Percentiles rank a stretch among this genome's conserved stretches.
Evolutionary conservation across 495 filamentous ascomycete genomes (phyloP).

Genomic region (Cairneyella variabilis): DNA sequence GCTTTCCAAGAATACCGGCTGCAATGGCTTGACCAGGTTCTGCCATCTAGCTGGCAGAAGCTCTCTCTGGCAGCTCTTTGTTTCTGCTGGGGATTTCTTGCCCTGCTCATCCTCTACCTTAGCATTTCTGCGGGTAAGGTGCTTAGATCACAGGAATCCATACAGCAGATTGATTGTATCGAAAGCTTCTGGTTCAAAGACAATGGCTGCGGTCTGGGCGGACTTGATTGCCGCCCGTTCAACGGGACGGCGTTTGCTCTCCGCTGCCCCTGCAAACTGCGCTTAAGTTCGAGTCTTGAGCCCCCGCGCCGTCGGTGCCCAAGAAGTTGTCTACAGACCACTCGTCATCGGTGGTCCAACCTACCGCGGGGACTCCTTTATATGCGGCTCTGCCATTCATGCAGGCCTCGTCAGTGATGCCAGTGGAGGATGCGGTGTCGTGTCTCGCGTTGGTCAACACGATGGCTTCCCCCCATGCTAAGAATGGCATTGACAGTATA

Average conservation of each 20-base stretch:
- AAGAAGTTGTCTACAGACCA: constrained; percentile 64
- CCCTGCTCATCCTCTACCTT: no score
- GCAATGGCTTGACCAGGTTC: no score
- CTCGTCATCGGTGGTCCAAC: constrained; percentile 73
- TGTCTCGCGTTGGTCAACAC: constrained; percentile 62
- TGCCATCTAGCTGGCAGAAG: no score
- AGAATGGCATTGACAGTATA: constrained; percentile 62
- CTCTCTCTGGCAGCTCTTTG: no score
- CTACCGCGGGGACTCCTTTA: constrained; percentile 80
- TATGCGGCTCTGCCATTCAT: constrained; percentile 79
- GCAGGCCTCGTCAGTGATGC: constrained; percentile 64
- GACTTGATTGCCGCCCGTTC: constrained; percentile 77
- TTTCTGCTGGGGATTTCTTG: no score
- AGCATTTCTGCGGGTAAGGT: no score
- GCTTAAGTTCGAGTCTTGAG: constrained; percentile 60
- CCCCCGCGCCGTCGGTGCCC: constrained; percentile 68
- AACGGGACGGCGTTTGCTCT: constrained; percentile 65
- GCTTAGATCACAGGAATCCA: no score
- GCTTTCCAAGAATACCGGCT: no score
- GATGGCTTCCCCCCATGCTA: constrained; percentile 54
- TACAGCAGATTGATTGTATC: constrained; percentile 70
- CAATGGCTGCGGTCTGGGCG: constrained; percentile 75
- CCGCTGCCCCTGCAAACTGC: constrained; percentile 74
- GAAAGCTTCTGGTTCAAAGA: constrained; percentile 59
- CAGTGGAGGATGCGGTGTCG: constrained; percentile 75